Percentiles rank a stretch among this genome's conserved stretches.
Conservation (phyloP, 805 yeast species). For the Priceomyces haplophilus region DNA sequence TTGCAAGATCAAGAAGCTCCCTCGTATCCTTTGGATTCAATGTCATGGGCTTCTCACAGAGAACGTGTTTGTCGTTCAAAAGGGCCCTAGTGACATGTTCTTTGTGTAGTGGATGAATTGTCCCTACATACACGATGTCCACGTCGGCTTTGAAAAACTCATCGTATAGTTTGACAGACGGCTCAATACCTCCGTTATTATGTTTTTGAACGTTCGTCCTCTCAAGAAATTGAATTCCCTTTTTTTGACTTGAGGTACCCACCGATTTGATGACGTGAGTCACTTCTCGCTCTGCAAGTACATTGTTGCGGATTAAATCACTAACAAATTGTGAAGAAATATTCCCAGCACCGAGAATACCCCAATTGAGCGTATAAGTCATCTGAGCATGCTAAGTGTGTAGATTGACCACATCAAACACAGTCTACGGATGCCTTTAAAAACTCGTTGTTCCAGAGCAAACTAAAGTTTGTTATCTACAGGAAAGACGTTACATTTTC, state of each 20-base stretch:
- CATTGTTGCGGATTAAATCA: constrained; percentile 33
- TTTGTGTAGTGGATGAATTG: constrained; percentile 53
- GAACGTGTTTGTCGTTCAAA: constrained; percentile 45
- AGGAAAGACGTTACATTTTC: too few species aligned
- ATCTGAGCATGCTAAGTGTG: not conserved
- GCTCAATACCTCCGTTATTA: constrained; percentile 25
- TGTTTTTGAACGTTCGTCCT: constrained; percentile 13
- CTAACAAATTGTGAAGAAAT: constrained; percentile 44
- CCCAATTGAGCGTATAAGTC: constrained; percentile 35
- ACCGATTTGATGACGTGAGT: constrained; percentile 36
- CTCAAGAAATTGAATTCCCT: constrained; percentile 33
- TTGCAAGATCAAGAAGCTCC: constrained; percentile 43
- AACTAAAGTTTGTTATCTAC: too few species aligned
- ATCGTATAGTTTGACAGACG: constrained; percentile 34
- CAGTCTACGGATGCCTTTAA: too few species aligned
- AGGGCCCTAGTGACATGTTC: constrained; percentile 44
- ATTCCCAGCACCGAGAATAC: constrained; percentile 49
- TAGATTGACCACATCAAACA: not conserved
- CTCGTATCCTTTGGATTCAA: constrained; percentile 45
- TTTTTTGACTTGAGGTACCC: constrained; percentile 36
- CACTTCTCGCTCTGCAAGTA: constrained; percentile 18
- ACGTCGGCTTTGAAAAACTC: constrained; percentile 43
- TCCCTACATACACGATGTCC: constrained; percentile 52
- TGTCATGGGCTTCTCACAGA: constrained; percentile 56
- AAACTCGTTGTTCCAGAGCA: too few species aligned